Conservation (phyloP, 2,329 filamentous ascomycete genomes). For the Xylaria sp. region DNA sequence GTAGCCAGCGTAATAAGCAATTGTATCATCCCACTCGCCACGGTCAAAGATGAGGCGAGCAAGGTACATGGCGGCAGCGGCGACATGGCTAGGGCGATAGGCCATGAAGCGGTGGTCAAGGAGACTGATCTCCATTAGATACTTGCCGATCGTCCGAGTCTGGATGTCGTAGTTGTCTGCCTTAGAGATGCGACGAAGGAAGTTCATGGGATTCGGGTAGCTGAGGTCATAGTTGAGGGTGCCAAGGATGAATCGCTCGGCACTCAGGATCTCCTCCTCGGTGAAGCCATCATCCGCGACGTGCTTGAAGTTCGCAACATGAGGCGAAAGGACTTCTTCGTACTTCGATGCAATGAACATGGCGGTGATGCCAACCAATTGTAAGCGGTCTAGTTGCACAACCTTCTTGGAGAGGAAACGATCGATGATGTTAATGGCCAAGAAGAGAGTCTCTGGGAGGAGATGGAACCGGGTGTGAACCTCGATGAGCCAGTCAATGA, state of each 20-base stretch:
- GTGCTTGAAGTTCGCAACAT: conserved; percentile 95
- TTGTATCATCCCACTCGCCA: conserved; percentile 87
- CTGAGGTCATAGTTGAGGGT: conserved; percentile 96
- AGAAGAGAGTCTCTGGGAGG: conserved; percentile 93
- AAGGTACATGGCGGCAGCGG: conserved; percentile 93
- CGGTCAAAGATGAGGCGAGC: conserved; percentile 88
- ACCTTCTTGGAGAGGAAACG: conserved; percentile 96
- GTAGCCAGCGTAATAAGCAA: conserved; percentile 92
- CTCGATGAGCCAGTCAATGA: conserved; percentile 98
- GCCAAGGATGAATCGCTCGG: conserved; percentile 92
- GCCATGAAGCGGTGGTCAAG: conserved; percentile 93
- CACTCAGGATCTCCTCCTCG: conserved; percentile 92
- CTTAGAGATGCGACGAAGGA: conserved; percentile 97
- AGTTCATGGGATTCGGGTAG: conserved; percentile 99
- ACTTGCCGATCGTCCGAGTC: conserved; percentile 95
- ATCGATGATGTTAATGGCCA: conserved; percentile 97
- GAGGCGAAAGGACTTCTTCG: conserved; percentile 95
- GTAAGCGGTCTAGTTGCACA: conserved; percentile 92
- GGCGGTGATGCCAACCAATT: conserved; percentile 95
- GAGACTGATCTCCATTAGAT: conserved; percentile 95
- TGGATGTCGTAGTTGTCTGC: conserved; percentile 99
- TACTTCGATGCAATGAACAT: conserved; percentile 99
- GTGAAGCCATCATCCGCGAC: conserved; percentile 97
- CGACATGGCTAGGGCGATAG: conserved; percentile 87
- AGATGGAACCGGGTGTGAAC: conserved; percentile 97